Evolutionary conservation across 345 rosid genomes (phyloP), one percentile per base, ranked within the genome.

Genomic region (Eucalyptus pumila): DNA sequence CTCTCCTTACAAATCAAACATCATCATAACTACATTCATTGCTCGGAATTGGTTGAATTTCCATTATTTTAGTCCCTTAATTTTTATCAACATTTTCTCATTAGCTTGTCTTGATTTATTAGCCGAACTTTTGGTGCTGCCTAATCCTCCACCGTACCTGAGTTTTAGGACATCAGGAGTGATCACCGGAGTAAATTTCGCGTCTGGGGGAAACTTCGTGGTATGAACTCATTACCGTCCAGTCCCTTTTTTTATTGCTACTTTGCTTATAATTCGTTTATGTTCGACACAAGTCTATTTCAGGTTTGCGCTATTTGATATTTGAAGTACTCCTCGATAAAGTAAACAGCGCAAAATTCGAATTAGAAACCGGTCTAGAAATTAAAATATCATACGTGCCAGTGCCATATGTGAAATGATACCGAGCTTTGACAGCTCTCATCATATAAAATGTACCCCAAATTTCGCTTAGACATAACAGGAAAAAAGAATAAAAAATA

Each of bases 111-210:
- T 21, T 40, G 34, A 4, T 58, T 65, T 89, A 87, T 65, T 60
- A 89, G 95, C 95, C 81, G 94, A 94, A 80, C 93, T 89, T 89
- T 87, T 94, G 47, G 88, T 88, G 48, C 91, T 93, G 50, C 94
- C 96, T 6, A 89, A 93, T 88, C 72, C 93, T 45, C 94, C 94
- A 42, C 93, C 95, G 34, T 88, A 58, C 85, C 15, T 91, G 81
- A 87, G 91, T 26, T 21, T 58, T 2, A 80, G 88, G 26, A 49
- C 7, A 14, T 65, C 90, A 5, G 32, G 23, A 4, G 72, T 90
- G 6, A 44, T 89, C 21, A 91, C 92, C 3, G 94, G 94, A 9
- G 60, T 95, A 83, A 94, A 95, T 86, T 95, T 92, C 81, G 96
- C 96, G 21, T 95, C 95, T 5, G 92, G 88, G 14, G 27, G 95